Evolutionary conservation across 441 rosid genomes (phyloP), one percentile per base, ranked within the genome.

Genomic region (Aquilaria agallochum): DNA sequence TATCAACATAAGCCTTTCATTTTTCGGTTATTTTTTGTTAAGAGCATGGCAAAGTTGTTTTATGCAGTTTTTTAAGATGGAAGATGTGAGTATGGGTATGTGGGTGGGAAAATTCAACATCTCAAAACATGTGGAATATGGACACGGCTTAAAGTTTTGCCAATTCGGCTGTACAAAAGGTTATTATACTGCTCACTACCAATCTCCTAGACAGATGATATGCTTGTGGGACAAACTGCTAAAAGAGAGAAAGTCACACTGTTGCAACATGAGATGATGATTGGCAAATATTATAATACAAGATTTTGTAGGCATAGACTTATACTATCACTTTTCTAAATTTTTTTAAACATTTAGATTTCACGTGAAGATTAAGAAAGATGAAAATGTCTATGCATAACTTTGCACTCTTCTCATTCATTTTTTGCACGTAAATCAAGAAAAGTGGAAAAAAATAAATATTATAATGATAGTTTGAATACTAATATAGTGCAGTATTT

Each of bases 41-140:
- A 34, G 2, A 46, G 42, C 14, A 15, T 34, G 6, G 15, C 4
- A 31, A 58, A 11, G 42, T 59, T 47, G 44, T 50, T 53, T 31
- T 44, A 5, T 68, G 75, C 87, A 94, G 96, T 47, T 94, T 72
- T 94, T 91, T 72, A 93, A 93, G 83, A 93, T 93, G 98, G 98
- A 93, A 72, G 98, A 93, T 53, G 97, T 93, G 69, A 93, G 98
- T 50, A 84, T 93, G 81, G 98, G 98, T 76, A 84, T 93, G 98
- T 93, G 97, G 98, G 96, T 93, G 62, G 95, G 87, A 86, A 83
- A 82, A 65, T 94, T 87, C 72, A 91, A 91, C 80, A 78, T 77
- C 68, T 48, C 94, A 31, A 89, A 79, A 60, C 74, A 89, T 0
- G 97, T 94, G 59, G 89, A 83, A 54, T 91, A 87, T 60, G 60